Evolutionary conservation across 371 early-diverging fungal species (phyloP), one percentile per base, ranked within the genome.

Genomic region (Mortierella sp.): DNA sequence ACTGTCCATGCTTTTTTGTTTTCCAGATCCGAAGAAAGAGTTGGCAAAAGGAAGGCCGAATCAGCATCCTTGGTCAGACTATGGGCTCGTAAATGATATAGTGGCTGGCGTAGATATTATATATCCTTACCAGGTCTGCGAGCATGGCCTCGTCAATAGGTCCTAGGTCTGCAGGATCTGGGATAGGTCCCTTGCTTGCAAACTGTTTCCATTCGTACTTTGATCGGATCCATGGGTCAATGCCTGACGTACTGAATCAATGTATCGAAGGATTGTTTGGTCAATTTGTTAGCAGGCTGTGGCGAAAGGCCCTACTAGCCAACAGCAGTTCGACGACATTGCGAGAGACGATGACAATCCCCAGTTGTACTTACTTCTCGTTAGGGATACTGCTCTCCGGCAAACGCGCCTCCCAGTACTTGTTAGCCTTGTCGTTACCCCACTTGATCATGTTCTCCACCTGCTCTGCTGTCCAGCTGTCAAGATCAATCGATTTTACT

Each of bases 401-500:
- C 19, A 93, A 83, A 69, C 89, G 89, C 44, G 90, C 91, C 73
- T 94, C 94, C 94, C 94, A 94, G 78, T 94, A 93, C 89, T 87
- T 85, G 87, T 95, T 95, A 57, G 94, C 96, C 78, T 93, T 93
- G 50, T 90, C 95, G 81, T 97, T 97, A 46, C 97, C 97, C 96
- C 96, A 96, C 24, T 90, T 89, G 46, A 90, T 88, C 96, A 96
- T 96, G 80, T 91, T 95, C 87, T 94, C 94, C 44, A 96, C 91
- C 86, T 97, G 96, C 43, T 95, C 95, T 24, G 91, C 92, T n/a
- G 96, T 94, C 96, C 96, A 97, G 34, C 94, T 92, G 86, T 97
- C 96, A 84, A 96, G 87, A 82, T 96, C 96, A 34, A 95, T 94
- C 21, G 95, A 95, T 86, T 96, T 96, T 34, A 97, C 96, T 94